phyloP scores from a whole-genome alignment of 2,329 filamentous ascomycete species.

The Pestalotiopsis sp. region DNA sequence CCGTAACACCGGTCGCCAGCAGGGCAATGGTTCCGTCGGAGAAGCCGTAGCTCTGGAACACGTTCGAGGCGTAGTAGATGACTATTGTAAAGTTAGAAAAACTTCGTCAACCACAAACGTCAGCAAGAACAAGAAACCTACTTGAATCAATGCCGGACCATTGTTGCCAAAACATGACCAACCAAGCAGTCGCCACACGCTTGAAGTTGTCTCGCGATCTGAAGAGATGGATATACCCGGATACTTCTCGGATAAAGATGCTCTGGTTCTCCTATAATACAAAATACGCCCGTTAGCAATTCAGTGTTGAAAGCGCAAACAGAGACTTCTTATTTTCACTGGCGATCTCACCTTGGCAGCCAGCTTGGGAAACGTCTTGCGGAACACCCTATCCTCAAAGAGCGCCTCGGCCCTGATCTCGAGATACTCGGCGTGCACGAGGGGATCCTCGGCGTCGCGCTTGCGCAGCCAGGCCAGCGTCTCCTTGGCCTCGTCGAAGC shows the following conservation, averaged over 20 bases:
- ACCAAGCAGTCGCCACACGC: slow-evolving; percentile 46
- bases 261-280: slow-evolving; percentile 28
- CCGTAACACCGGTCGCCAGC: slow-evolving; percentile 17
- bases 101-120: not conserved
- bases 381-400: slow-evolving; percentile 47
- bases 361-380: slow-evolving; percentile 27
- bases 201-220: slow-evolving; percentile 47
- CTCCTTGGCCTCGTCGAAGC: slow-evolving; percentile 49
- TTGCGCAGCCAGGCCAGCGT: slow-evolving; percentile 51
- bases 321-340: not conserved
- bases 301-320: not conserved
- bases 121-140: not conserved
- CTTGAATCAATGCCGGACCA: slow-evolving; percentile 22
- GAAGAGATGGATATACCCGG: slow-evolving; percentile 53
- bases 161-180: slow-evolving; percentile 62
- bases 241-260: slow-evolving; percentile 48
- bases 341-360: slow-evolving; percentile 38
- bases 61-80: slow-evolving; percentile 49
- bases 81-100: slow-evolving; percentile 26
- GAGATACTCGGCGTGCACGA: slow-evolving; percentile 52
- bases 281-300: not conserved
- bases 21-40: slow-evolving; percentile 16
- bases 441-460: slow-evolving; percentile 47
- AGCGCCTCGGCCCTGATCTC: slow-evolving; percentile 55
- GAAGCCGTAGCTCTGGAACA: slow-evolving; percentile 35